Conservation (phyloP, 1,139 yeast genomes). For the Eremothecium cymbalariae region DNA sequence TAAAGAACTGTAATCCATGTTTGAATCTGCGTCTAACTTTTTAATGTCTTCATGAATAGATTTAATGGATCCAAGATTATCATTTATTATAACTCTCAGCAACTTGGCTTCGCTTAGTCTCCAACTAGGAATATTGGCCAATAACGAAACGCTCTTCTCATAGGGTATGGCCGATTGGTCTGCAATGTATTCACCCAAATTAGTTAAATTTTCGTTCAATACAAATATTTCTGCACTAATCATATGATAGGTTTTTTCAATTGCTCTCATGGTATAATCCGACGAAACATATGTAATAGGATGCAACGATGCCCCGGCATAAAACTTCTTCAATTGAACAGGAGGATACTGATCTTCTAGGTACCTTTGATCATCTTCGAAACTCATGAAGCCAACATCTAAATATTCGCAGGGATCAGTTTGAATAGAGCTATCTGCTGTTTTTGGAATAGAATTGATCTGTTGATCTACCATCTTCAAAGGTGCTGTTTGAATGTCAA, state of each 20-base stretch:
- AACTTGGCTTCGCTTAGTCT: slow-evolving; percentile 34
- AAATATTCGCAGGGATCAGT: slow-evolving; percentile 1
- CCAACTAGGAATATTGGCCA: slow-evolving; percentile 33
- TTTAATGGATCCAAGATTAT: slow-evolving; percentile 7
- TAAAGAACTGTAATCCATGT: slow-evolving; percentile 4
- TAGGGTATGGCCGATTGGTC: slow-evolving; percentile 33
- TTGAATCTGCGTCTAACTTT: slow-evolving; percentile 1
- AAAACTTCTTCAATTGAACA: slow-evolving; percentile 15
- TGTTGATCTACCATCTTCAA: background rate
- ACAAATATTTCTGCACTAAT: slow-evolving; percentile 37
- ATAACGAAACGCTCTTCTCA: slow-evolving; percentile 17
- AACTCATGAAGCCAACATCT: slow-evolving; percentile 16
- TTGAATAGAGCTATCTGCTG: slow-evolving; percentile 8
- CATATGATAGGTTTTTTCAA: slow-evolving; percentile 36
- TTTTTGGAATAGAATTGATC: background rate
- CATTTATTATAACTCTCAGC: slow-evolving; percentile 21
- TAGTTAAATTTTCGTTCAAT: slow-evolving; percentile 31
- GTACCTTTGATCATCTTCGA: slow-evolving; percentile 36
- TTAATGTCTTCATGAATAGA: slow-evolving; percentile 7
- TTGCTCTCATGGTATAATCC: slow-evolving; percentile 20
- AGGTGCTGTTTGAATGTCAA: slow-evolving; percentile 1
- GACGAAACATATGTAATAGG: slow-evolving; percentile 12
- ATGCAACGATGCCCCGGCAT: slow-evolving; percentile 18
- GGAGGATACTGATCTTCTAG: slow-evolving; percentile 24
- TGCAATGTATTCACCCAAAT: slow-evolving; percentile 29